A percentile compares a stretch with the other conserved stretches of the same genome.
phyloP scores from a whole-genome alignment of 176 grass and related monocot species.

The Carex myosuroides region DNA sequence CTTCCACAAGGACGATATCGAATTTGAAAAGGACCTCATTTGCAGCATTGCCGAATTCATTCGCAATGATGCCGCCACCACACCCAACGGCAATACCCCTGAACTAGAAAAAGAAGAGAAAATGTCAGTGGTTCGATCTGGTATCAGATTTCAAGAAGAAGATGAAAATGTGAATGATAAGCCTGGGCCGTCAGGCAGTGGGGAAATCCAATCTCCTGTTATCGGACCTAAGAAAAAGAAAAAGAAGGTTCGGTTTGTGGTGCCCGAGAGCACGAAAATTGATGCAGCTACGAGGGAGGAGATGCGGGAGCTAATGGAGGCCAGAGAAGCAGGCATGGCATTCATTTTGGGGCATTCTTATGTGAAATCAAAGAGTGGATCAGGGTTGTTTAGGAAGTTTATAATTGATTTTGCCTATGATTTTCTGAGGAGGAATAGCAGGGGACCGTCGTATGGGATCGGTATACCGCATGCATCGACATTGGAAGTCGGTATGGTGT shows the following conservation, averaged over 20 bases:
- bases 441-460: slow-evolving; percentile 62
- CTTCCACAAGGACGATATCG: slow-evolving; percentile 78
- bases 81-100: slow-evolving; percentile 14
- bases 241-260: slow-evolving; percentile 83
- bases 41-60: slow-evolving; percentile 97
- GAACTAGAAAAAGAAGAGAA: slow-evolving; percentile 50
- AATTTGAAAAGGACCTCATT: slow-evolving; percentile 85
- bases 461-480: slow-evolving; percentile 78
- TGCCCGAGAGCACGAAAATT: slow-evolving; percentile 55
- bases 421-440: slow-evolving; percentile 84
- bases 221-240: slow-evolving; percentile 50
- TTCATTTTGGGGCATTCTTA: slow-evolving; percentile 84
- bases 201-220: slow-evolving; percentile 38
- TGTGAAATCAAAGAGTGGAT: slow-evolving; percentile 81
- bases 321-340: slow-evolving; percentile 86
- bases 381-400: slow-evolving; percentile 61
- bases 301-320: slow-evolving; percentile 72
- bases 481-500: slow-evolving; percentile 91
- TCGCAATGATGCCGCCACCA: slow-evolving; percentile 33
- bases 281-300: slow-evolving; percentile 58
- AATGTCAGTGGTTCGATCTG: slow-evolving; percentile 57
- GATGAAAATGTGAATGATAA: slow-evolving; percentile 21
- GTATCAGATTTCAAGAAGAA: slow-evolving; percentile 54
- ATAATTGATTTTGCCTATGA: slow-evolving; percentile 79
- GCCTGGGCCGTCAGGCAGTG: slow-evolving; percentile 27